Evolutionary conservation across 768 basidiomycete genomes (phyloP).

Genomic region (Leucosporidium yakuticum): DNA sequence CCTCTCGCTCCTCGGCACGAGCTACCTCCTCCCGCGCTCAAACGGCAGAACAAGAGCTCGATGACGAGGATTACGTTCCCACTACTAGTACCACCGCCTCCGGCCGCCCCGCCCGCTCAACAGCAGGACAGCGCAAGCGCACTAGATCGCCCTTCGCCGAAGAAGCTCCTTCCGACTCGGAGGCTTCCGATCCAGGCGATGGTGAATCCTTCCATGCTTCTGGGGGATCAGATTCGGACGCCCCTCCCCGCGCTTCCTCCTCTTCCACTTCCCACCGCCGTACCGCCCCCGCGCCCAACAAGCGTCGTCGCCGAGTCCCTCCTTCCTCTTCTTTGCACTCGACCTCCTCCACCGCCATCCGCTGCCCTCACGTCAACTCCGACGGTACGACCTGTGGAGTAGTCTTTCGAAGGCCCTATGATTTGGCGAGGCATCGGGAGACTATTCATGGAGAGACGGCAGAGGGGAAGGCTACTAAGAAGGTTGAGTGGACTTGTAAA

Average conservation of each 20-base stretch:
- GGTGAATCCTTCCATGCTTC: too few relatives aligned
- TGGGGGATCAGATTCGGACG: too few relatives aligned
- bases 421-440: conserved; percentile 38
- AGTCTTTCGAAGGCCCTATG: conserved; percentile 39
- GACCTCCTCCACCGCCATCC: not conserved
- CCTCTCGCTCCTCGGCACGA: not conserved
- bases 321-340: not conserved
- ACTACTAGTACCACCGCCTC: not conserved
- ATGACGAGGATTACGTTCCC: not conserved
- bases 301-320: not conserved
- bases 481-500: conserved; percentile 27
- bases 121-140: not conserved
- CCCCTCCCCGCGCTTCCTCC: not conserved
- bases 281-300: not conserved
- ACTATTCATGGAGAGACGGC: conserved; percentile 37
- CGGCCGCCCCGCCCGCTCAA: not conserved
- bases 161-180: not conserved
- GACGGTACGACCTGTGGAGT: conserved; percentile 24
- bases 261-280: not conserved
- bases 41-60: not conserved
- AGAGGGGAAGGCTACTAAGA: conserved; percentile 22
- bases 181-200: not conserved
- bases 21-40: not conserved
- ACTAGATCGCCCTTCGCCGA: not conserved
- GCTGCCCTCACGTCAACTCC: not conserved